phyloP scores from a whole-genome alignment of 108 stramenopile genomes.

The Cyclotella kingstonii region DNA sequence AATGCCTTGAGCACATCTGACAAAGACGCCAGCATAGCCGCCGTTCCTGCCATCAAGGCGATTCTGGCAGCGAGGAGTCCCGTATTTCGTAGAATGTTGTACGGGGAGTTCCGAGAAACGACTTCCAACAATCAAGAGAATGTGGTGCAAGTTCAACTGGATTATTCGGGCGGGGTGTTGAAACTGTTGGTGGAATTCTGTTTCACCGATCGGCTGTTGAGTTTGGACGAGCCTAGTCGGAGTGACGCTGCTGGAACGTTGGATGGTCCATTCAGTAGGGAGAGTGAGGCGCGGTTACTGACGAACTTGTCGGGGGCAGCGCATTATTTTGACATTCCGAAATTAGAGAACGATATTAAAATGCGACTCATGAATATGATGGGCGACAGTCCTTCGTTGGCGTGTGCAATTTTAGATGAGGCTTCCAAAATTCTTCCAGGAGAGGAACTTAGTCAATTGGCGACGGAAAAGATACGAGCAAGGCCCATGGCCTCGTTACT shows the following conservation, averaged over 20 bases:
- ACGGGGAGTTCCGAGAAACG: constrained; percentile 40
- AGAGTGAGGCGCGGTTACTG: constrained; percentile 17
- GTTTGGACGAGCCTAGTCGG: constrained; percentile 3
- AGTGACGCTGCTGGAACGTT: background rate
- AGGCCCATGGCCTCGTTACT: constrained; percentile 35
- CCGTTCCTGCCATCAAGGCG: constrained; percentile 36
- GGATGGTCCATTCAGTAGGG: background rate
- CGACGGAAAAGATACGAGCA: constrained; percentile 32
- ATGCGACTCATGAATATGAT: constrained; percentile 26
- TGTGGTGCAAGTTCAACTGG: constrained; percentile 32
- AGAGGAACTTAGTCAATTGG: constrained; percentile 25
- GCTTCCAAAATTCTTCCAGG: constrained; percentile 29
- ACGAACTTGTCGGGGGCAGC: constrained; percentile 31
- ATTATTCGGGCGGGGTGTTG: constrained; percentile 40
- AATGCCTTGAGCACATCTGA: background rate
- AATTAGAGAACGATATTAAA: constrained; percentile 30
- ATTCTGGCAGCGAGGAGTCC: constrained; percentile 43
- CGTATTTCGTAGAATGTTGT: constrained; percentile 44
- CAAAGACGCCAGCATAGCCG: constrained; percentile 2
- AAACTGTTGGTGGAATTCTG: constrained; percentile 48
- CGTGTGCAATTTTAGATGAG: constrained; percentile 46
- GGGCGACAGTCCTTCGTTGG: constrained; percentile 32
- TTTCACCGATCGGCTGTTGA: constrained; percentile 37
- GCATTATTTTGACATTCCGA: constrained; percentile 42
- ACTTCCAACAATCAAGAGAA: constrained; percentile 11